Evolutionary conservation across 345 rosid species (phyloP), one percentile per base, ranked within the genome.

Genomic region (Brassica nigra): DNA sequence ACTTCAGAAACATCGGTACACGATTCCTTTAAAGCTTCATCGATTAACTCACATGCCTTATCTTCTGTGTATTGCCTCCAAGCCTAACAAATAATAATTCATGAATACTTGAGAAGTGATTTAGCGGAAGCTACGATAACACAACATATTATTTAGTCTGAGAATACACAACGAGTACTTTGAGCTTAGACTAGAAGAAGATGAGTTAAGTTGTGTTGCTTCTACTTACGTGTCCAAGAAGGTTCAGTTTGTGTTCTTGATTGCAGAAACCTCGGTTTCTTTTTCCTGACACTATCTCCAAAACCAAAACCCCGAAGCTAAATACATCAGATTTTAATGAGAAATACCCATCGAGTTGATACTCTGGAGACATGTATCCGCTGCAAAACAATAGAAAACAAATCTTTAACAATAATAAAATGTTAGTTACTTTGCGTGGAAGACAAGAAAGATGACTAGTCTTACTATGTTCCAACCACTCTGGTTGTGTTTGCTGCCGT

Each of bases 211-310:
- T 8, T 66, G 10, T 31, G 73, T 37, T 78, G 10, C 1, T 62
- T 28, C 14, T 52, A 42, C 96, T 86, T 87, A 90, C 97, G 78
- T 90, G 89, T 76, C 95, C 95, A 59, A 93, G 90, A 83, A 93
- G 95, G 68, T 91, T 91, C n/a, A 75, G 79, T 54, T 80, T 80
- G 80, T 75, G 62, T 55, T 70, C 80, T 70, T 70, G 64, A 62
- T 80, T 62, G 52, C 78, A 66, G 28, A 81, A 81, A 8, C 81
- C 80, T 0, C 78, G 80, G 80, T 81, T 81, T 76, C 80, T 81
- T 66, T 28, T 71, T 70, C 84, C 84, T 29, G 80, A 65, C 9
- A 81, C 69, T 23, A 76, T 81, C 75, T 81, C 84, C 36, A 81
- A 37, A 58, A 81, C 74, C 73, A 81, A 76, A 36, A 81, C 80